phyloP scores from a whole-genome alignment of 2,329 filamentous ascomycete genomes.

The Aspergillus quadricinctus region DNA sequence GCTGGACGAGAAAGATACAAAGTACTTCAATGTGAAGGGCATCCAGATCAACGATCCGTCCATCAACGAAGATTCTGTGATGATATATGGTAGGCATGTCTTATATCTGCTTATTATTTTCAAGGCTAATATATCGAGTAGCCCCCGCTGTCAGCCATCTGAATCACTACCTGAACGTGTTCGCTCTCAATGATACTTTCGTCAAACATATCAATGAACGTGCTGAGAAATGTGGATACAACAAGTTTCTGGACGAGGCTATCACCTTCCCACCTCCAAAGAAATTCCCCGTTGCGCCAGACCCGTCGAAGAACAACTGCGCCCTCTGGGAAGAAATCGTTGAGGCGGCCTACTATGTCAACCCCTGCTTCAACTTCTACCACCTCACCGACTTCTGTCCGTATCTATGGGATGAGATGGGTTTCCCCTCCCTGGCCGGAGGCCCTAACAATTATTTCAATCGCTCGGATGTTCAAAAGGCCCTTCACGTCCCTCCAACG shows the following conservation, averaged over 20 bases:
- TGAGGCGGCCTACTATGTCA: constrained; percentile 52
- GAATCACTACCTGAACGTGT: constrained; percentile 37
- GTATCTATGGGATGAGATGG: constrained; percentile 61
- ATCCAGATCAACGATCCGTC: constrained; percentile 71
- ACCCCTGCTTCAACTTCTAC: constrained; percentile 77
- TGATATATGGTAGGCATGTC: constrained; percentile 41
- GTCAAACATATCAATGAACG: constrained; percentile 34
- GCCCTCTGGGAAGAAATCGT: constrained; percentile 54
- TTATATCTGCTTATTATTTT: neutral
- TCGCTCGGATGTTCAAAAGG: constrained; percentile 61
- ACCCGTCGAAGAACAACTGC: constrained; percentile 48
- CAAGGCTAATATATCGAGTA: constrained; percentile 5
- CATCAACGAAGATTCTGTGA: constrained; percentile 51
- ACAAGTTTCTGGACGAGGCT: constrained; percentile 39
- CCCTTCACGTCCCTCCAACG: constrained; percentile 55
- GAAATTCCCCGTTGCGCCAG: constrained; percentile 52
- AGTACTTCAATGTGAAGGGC: constrained; percentile 64
- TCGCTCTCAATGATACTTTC: constrained; percentile 41
- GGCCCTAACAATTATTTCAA: constrained; percentile 66
- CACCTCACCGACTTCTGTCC: constrained; percentile 70
- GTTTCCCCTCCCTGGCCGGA: constrained; percentile 62
- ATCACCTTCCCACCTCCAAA: constrained; percentile 65
- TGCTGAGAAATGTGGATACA: constrained; percentile 43
- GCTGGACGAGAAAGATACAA: constrained; percentile 62
- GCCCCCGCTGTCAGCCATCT: constrained; percentile 40